Base-by-base conservation (phyloP, 2,329 filamentous ascomycete species). In the Aureobasidium melanogenum region DNA sequence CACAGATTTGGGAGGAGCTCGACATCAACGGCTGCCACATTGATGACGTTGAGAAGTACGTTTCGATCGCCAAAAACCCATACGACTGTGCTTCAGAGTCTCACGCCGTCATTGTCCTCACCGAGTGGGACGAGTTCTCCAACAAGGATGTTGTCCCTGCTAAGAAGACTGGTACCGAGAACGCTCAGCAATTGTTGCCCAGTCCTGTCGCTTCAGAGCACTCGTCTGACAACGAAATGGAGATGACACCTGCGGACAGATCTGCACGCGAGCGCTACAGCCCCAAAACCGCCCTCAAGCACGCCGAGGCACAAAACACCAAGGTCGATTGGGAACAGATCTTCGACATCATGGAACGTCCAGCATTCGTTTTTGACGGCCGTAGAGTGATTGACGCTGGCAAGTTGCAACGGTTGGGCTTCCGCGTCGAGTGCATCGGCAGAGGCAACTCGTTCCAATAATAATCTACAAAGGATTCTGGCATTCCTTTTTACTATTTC, bases 351-450 rank as follows among this genome's bases (percentile, higher is more conserved):
- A 74, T 75, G 71, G 67, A 68, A 34, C 63, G 67, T 34, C 72
- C 72, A 14, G 66, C 67, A 61, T 70, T 71, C 22, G 67, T 75
- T 22, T 74, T 74, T 60, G 73, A 75, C 52, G 72, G 72, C 10
- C 63, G 73, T 22, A 71, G 71, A 32, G 67, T 75, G n/a, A 67
- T 74, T 39, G 70, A 74, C 62, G 63, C 64, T 4, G 62, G 62
- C 36, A 68, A 67, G 61, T 65, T 75, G 36, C 68, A 68, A 36
- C 56, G 58, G 17, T 58, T 75, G n/a, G 72, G 71, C 14, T 75
- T 75, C 67, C 67, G 66, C 2, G 71, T 74, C 51, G 69, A 72
- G 61, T 67, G 66, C 55, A 71, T 74, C 56, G 72, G 72, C 28
- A 58, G 38, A 41, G 52, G 52, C 24, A 62, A 47, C 41, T 26